Percentiles rank a stretch among this genome's conserved stretches.
Conservation (phyloP, 176 grass and related monocot genomes). For the Tillandsia leiboldiana region DNA sequence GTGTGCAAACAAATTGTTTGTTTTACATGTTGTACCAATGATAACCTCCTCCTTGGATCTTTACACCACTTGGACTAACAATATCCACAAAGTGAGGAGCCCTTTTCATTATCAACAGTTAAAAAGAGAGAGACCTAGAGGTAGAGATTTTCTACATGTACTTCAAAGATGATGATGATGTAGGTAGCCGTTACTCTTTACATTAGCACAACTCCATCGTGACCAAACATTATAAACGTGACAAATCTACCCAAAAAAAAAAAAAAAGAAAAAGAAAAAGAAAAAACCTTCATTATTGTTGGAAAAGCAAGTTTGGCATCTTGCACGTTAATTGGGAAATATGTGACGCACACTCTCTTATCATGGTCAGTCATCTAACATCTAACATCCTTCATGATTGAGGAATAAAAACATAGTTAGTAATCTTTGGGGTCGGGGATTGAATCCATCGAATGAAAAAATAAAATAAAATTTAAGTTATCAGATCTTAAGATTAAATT, state of each 20-base stretch:
- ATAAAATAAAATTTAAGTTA: too few relatives aligned
- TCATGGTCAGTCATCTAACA: too few relatives aligned
- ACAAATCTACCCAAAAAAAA: background rate
- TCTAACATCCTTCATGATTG: too few relatives aligned
- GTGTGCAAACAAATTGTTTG: too few relatives aligned
- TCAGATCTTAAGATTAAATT: too few relatives aligned
- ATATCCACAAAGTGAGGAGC: background rate
- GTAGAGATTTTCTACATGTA: background rate
- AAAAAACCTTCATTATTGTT: background rate
- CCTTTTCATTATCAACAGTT: background rate
- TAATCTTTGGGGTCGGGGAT: too few relatives aligned
- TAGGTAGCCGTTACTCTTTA: background rate
- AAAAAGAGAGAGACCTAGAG: background rate
- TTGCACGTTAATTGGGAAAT: background rate
- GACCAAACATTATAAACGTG: background rate
- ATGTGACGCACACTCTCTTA: background rate
- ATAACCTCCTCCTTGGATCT: too few relatives aligned
- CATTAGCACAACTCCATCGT: background rate
- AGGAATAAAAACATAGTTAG: too few relatives aligned
- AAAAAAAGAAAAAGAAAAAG: background rate
- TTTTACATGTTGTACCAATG: too few relatives aligned
- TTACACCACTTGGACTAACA: background rate
- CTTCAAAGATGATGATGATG: conserved; percentile 4
- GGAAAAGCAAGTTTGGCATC: background rate
- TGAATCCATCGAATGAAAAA: too few relatives aligned